A percentile compares a stretch with the other conserved stretches of the same genome.
Conservation (phyloP, 1,284 basidiomycete genomes). For the Trametes pubescens region DNA sequence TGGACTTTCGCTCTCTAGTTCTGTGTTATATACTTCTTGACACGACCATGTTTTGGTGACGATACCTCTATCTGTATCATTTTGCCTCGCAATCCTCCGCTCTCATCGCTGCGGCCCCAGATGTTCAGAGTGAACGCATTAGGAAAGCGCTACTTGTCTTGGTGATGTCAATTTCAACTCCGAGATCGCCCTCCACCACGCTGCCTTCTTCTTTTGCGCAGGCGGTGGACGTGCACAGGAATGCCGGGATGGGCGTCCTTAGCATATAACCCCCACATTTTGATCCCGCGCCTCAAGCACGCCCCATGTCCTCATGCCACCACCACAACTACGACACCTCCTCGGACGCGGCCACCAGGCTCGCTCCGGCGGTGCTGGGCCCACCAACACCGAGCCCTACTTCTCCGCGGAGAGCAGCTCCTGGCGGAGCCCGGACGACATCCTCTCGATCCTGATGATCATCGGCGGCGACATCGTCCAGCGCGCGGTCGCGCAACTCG, state of each 20-base stretch:
- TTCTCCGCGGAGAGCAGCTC: conserved; percentile 34
- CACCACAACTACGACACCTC: conserved; percentile 19
- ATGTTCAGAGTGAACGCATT: too few species aligned
- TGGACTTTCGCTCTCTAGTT: neutral
- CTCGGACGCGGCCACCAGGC: neutral
- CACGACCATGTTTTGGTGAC: neutral
- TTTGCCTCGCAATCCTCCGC: neutral
- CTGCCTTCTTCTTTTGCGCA: neutral
- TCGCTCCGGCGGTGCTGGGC: neutral
- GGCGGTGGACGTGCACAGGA: neutral
- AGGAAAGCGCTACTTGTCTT: neutral
- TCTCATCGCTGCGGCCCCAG: too few species aligned
- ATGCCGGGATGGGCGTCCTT: neutral
- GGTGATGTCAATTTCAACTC: neutral
- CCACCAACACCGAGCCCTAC: conserved; percentile 15
- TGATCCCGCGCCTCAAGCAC: neutral
- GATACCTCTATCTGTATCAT: conserved; percentile 3
- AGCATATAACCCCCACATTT: neutral
- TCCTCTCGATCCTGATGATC: conserved; percentile 43
- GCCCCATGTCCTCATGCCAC: conserved; percentile 17
- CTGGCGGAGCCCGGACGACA: conserved; percentile 44
- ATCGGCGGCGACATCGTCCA: conserved; percentile 48
- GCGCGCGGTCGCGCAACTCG: conserved; percentile 44
- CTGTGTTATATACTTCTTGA: neutral
- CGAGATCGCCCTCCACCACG: neutral